Base-by-base conservation (phyloP, 225 moss, liverwort and hornwort species). In the Polytrichum formosum region DNA sequence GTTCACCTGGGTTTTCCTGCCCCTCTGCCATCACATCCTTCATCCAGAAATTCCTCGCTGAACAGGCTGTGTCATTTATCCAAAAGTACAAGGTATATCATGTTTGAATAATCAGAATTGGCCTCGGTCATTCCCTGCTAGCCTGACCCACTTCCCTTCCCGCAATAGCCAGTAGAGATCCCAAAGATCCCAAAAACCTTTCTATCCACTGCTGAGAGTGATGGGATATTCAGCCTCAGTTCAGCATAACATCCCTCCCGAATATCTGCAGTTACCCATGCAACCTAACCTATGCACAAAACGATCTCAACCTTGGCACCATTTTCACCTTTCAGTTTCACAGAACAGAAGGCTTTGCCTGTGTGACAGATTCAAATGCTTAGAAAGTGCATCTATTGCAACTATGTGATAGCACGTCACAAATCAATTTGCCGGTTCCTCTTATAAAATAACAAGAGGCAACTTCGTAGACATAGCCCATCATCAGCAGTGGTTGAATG, bases 21-120 rank as follows among this genome's bases (percentile, higher is more conserved):
- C 82, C 85, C 83, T 93, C 91, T 66, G 90, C 95, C 95, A 96
- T 96, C 80, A 84, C 93, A 90, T 95, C 86, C 90, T 93, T 93
- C 95, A 95, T 94, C 54, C 71, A 86, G 59, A 68, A 69, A 56
- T 73, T 63, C 58, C n/a, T 6, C 21, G 54, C 67, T 75, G 79
- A 4, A 75, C 56, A 69, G 68, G 25, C 54, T 69, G 54, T 28
- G 73, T 35, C n/a, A 75, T 73, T 67, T 66, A 33, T 35, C 75
- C 28, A 68, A 21, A 18, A 21, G 61, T 5, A 56, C 19, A 64
- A 63, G 69, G n/a, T 62, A 26, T 28, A 63, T 62, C 86, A 86
- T 83, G 33, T 63, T 72, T 71, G 30, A 26, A 62, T 55, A 20
- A 61, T 68, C 56, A 21, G 1, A 46, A 13, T 46, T 26, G 27